Conservation (phyloP, 768 basidiomycete genomes). For the Boletus fagicola region DNA sequence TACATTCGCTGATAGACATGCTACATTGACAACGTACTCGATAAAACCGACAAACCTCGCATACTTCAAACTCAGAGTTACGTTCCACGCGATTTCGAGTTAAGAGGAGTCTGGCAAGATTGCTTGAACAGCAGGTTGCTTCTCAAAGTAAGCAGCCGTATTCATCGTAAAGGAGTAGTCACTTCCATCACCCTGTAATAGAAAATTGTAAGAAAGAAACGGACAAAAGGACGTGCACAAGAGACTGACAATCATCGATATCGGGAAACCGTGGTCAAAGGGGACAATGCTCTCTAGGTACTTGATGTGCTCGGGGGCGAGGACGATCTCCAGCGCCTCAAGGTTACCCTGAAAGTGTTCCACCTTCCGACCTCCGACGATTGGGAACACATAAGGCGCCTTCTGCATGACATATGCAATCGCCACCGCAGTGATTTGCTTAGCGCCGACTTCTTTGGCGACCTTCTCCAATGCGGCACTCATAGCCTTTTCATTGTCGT, state of each 20-base stretch:
- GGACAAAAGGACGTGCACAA: background rate
- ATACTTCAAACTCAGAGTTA: background rate
- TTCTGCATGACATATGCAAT: conserved; percentile 48
- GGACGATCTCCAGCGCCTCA: no score
- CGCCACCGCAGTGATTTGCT: conserved; percentile 37
- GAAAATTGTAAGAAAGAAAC: background rate
- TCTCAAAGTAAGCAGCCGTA: conserved; percentile 24
- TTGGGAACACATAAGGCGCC: conserved; percentile 43
- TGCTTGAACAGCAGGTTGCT: conserved; percentile 13
- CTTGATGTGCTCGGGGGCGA: no score
- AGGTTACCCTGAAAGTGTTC: no score
- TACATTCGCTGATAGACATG: background rate
- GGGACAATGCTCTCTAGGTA: no score
- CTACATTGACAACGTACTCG: background rate
- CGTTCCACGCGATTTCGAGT: background rate
- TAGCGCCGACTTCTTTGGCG: conserved; percentile 38
- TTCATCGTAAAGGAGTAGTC: conserved; percentile 16
- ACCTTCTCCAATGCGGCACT: conserved; percentile 39
- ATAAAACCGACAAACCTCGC: background rate
- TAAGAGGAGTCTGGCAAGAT: conserved; percentile 15
- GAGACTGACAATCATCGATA: conserved; percentile 31
- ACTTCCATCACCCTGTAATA: conserved; percentile 28
- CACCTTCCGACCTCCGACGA: conserved; percentile 44
- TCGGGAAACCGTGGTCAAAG: no score
- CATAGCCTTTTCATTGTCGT: conserved; percentile 34